A percentile compares a stretch with the other conserved stretches of the same genome.
These are phyloP conservation scores for Cordyceps javanica DNA, from an alignment of 2,329 filamentous ascomycete species.

Conservation along the genomic window DNA sequence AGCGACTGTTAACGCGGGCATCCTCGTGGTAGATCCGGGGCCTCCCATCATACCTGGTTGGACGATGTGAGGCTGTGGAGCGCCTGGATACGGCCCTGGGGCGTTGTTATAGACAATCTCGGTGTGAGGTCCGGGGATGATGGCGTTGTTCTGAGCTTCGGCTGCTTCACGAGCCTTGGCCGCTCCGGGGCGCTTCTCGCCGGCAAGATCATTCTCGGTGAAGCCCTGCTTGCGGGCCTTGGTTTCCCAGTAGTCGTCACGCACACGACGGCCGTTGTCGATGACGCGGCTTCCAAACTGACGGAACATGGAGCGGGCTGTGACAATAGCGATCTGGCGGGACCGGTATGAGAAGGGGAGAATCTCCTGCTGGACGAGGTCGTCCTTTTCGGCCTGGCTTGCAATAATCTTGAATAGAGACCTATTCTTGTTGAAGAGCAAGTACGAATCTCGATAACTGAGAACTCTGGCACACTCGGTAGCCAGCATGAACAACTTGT, in stretches of 20 bases:
- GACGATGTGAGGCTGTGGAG: constrained; percentile 62
- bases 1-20: constrained; percentile 78
- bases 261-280: constrained; percentile 78
- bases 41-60: constrained; percentile 66
- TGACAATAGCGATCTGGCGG: constrained; percentile 97
- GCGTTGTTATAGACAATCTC: constrained; percentile 85
- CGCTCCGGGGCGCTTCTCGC: constrained; percentile 90
- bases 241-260: constrained; percentile 98
- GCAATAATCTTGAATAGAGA: constrained; percentile 98
- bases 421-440: constrained; percentile 97
- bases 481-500: constrained; percentile 97
- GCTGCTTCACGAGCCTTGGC: constrained; percentile 82
- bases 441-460: constrained; percentile 93
- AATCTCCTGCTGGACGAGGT: constrained; percentile 90
- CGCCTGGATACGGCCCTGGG: constrained; percentile 57
- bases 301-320: constrained; percentile 95
- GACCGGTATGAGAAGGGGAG: constrained; percentile 96
- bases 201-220: constrained; percentile 90
- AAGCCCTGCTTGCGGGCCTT: constrained; percentile 97
- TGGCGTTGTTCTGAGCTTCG: constrained; percentile 58
- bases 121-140: constrained; percentile 64
- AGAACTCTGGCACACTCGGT: constrained; percentile 94
- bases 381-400: constrained; percentile 91
- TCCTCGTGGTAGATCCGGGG: constrained; percentile 60
- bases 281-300: constrained; percentile 96